Base-by-base conservation (phyloP, 2,329 filamentous ascomycete species). In the Colletotrichum camelliae region DNA sequence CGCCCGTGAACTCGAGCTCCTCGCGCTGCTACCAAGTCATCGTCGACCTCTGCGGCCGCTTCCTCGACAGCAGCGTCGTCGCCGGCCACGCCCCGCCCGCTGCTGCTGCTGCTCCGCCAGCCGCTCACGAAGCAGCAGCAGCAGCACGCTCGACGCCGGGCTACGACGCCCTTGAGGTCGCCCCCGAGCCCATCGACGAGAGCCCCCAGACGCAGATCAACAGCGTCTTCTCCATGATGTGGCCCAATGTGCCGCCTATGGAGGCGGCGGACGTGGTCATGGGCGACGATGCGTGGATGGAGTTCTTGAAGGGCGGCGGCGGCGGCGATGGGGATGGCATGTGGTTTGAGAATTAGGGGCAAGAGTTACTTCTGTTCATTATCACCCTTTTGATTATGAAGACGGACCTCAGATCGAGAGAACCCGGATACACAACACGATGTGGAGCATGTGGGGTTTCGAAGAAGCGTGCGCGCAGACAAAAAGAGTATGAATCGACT, bases 221-320 rank as follows among this genome's bases (percentile, higher is more conserved):
- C 52, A 84, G 80, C 27, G 82, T 87, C 1, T 84, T 87, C 66
- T 81, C 82, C 21, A 86, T 87, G 85, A 87, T 88, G 86, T 88
- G 87, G 86, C 87, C 85, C 5, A 86, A 86, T 58, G 81, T 83
- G 13, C 81, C 82, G 33, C 80, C 82, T 1, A 76, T 84, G 39
- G 83, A 86, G 75, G 83, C 82, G 13, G 83, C 81, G 7, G 83
- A 86, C 60, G 81, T 84, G 29, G 81, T 84, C 5, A 85, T 86
- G 83, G 82, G 81, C 5, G 82, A 85, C 39, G 82, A 85, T 61
- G 79, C 81, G 1, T 85, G 83, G 84, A 81, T 85, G 80, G 81
- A 84, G 58, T 85, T 85, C 67, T 76, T 84, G 27, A 76, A 78
- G 5, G 68, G 76, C 10, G 72, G 80, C 4, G 21, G 67, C 18